Percentiles rank a stretch among this genome's conserved stretches.
Evolutionary conservation across 768 basidiomycete species (phyloP).

Genomic region (Lepiota subincarnata): DNA sequence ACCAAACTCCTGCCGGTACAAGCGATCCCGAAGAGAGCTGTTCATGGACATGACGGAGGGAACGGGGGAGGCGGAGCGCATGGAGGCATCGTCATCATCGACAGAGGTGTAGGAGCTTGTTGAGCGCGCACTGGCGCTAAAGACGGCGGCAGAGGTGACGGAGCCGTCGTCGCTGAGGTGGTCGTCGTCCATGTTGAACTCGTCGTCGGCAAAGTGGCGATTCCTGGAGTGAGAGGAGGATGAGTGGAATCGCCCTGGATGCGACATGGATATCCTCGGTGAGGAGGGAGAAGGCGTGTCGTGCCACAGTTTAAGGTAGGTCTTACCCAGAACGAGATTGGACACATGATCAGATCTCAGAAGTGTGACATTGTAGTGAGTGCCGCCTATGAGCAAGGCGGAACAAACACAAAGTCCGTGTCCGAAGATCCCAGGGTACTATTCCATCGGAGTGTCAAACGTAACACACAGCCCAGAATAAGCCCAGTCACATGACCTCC

Average conservation of each 20-base stretch:
- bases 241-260: neutral
- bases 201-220: conserved; percentile 4
- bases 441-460: too few species aligned
- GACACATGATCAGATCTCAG: conserved; percentile 2
- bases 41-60: conserved; percentile 71
- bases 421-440: too few species aligned
- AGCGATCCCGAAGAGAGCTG: conserved; percentile 53
- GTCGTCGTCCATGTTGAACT: conserved; percentile 7
- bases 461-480: too few species aligned
- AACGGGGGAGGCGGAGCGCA: conserved; percentile 61
- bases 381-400: too few species aligned
- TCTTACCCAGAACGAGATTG: too few species aligned
- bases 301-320: neutral
- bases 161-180: conserved; percentile 2
- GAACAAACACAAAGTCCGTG: too few species aligned
- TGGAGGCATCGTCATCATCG: conserved; percentile 40
- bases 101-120: conserved; percentile 1
- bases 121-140: neutral
- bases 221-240: neutral
- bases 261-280: conserved; percentile 3
- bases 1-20: conserved; percentile 64
- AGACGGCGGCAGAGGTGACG: conserved; percentile 3
- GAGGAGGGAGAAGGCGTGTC: neutral
- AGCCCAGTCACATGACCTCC: too few species aligned
- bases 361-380: too few species aligned